Conservation (phyloP, 192 early-diverging fungal species). For the Thamnidium elegans region DNA sequence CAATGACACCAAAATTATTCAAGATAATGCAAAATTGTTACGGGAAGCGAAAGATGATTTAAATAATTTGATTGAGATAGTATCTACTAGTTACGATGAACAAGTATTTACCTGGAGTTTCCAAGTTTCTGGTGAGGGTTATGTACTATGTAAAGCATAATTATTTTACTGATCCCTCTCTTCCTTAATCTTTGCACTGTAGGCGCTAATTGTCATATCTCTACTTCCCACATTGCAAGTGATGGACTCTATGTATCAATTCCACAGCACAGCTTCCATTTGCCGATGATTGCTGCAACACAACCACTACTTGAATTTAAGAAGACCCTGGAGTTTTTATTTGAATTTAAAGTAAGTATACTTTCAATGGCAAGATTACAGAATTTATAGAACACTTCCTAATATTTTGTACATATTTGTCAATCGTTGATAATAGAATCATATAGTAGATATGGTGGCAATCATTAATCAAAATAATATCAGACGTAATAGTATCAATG, state of each 20-base stretch:
- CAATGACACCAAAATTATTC: neutral
- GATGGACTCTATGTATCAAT: conserved; percentile 11
- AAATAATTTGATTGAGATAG: neutral
- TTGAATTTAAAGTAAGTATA: conserved; percentile 2
- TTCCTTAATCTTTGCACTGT: neutral
- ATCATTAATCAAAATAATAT: conserved; percentile 9
- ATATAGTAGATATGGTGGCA: conserved; percentile 1
- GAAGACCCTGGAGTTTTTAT: conserved; percentile 2
- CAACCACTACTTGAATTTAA: conserved; percentile 1
- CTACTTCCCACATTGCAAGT: conserved; percentile 2
- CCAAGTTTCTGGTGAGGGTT: neutral
- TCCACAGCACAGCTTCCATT: neutral
- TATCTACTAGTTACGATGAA: neutral
- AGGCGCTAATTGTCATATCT: neutral
- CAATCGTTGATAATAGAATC: conserved; percentile 3
- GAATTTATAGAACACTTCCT: conserved; percentile 10
- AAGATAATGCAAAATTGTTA: conserved; percentile 1
- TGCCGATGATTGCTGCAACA: conserved; percentile 1
- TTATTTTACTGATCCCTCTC: conserved; percentile 1
- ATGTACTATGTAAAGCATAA: neutral
- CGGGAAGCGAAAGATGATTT: conserved; percentile 1
- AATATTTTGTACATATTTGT: conserved; percentile 5
- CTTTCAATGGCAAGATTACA: conserved; percentile 12
- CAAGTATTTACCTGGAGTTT: conserved; percentile 5
- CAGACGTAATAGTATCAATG: neutral